Evolutionary conservation across 129 eudicot genomes (phyloP), one percentile per base, ranked within the genome.

Genomic region (Saussurea involucrata): DNA sequence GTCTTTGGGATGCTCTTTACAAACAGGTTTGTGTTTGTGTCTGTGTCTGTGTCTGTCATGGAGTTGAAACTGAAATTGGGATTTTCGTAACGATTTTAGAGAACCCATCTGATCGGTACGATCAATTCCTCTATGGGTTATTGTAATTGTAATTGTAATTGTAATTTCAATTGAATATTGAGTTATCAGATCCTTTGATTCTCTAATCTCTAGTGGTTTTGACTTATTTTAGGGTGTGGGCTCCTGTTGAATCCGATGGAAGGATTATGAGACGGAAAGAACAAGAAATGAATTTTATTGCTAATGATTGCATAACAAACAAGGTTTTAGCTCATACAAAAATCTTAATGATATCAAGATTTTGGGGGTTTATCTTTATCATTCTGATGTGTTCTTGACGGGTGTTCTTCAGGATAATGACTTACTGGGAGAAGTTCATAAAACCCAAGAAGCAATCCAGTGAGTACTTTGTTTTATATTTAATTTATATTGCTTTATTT

Each of bases 381-480:
- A 11, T 33, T 49, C n/a, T 46, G 28, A 36, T 68, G 6, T 36
- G 71, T 67, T 68, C 29, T 44, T 66, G 17, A 44, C 55, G 37
- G 66, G 66, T 64, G 24, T 71, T 20, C 63, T 27, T 66, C 75
- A 80, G 79, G 88, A 86, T 22, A 82, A 74, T 80, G 95, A 90
- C 79, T 84, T 93, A 37, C 71, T 91, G 86, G 84, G 88, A 13
- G 91, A 93, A 76, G 97, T 93, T 66, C 87, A 87, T 78, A 87
- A 84, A 86, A 87, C 98, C 75, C 98, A 93, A 77, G 87, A 91
- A 77, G 95, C 97, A 37, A 93, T 93, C 68, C 86, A 87, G 98
- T 93, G 86, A 89, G 97, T 81, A 37, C 42, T 70, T 28, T 63
- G 1, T 40, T 63, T 9, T 61, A 15, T 40, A 24, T 24, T 17